Evolutionary conservation across 2,329 filamentous ascomycete genomes (phyloP), one percentile per base, ranked within the genome.

Genomic region (Aspergillus pseudoviridinutans): DNA sequence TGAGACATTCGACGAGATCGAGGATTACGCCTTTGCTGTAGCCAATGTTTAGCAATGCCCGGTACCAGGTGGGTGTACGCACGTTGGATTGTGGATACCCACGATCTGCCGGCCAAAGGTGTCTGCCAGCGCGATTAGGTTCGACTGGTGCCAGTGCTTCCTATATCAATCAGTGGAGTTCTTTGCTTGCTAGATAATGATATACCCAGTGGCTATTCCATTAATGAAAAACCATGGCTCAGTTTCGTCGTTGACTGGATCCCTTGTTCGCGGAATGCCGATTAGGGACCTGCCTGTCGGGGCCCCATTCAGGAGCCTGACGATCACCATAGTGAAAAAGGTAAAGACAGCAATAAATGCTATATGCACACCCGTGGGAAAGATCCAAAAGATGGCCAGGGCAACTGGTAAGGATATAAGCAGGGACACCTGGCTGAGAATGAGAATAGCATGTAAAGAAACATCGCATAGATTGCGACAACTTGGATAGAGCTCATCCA

Each of bases 221-320:
- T 56, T 56, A 6, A 56, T 52, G 20, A 56, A 56, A 12, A 56
- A 56, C 54, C 54, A 56, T 4, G 46, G 7, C 41, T 56, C 54
- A 9, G 46, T 42, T 41, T 22, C 38, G 9, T 38, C 49, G 24
- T 56, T 56, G 8, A 52, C 54, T 8, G 38, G 27, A 3, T 28
- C 25, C 35, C 25, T 47, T 1, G 35, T 27, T n/a, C 17, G 14
- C n/a, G 54, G 54, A 1, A 51, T 38, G 2, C 54, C 54, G 20
- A 56, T 46, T 3, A 51, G 54, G 29, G 25, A 51, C n/a, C 22
- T 27, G 10, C 32, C 35, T n/a, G 22, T 51, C 8, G 49, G 54
- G 3, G 24, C 49, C 22, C 49, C 38, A 46, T 56, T 56, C 25
- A 56, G 27, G 1, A 52, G 17, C 17, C 54, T 29, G 14, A 51